These are phyloP conservation scores for Paulownia fortunei DNA, from an alignment of 257 asterid species.

Conservation along the genomic window DNA sequence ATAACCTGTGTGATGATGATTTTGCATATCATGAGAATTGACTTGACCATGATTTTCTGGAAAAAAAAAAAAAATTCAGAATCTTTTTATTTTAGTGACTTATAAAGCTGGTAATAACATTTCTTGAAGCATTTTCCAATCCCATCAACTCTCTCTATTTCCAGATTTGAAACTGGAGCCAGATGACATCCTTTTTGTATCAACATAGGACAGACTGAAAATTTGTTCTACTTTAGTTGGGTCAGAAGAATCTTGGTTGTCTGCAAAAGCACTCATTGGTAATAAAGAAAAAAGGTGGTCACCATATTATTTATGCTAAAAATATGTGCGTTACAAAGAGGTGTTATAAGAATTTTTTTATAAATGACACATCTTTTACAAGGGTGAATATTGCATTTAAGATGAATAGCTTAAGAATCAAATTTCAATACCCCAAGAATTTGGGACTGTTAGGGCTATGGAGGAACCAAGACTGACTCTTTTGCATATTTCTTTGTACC, in stretches of 20 bases:
- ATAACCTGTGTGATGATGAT: neutral
- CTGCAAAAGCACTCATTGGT: neutral
- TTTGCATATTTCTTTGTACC: neutral
- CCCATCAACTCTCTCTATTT: neutral
- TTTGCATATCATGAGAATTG: conserved; percentile 45
- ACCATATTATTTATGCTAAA: too few species aligned
- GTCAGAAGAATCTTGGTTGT: neutral
- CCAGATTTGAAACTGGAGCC: neutral
- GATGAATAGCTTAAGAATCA: neutral
- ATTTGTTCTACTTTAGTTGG: neutral
- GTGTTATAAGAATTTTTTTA: too few species aligned
- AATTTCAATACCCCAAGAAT: neutral
- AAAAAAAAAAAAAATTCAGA: neutral
- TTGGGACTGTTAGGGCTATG: too few species aligned
- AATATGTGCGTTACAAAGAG: too few species aligned
- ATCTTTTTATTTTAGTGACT: conserved; percentile 28
- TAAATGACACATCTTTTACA: too few species aligned
- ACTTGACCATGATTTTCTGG: conserved; percentile 36
- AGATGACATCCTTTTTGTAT: conserved; percentile 29
- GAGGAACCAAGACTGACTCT: too few species aligned
- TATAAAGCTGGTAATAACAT: conserved; percentile 25
- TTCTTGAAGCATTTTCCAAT: conserved; percentile 14
- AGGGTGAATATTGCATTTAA: too few species aligned
- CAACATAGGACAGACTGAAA: conserved; percentile 31
- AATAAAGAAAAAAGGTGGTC: neutral